Conservation (phyloP, 768 basidiomycete genomes). For the Trametes cingulata region DNA sequence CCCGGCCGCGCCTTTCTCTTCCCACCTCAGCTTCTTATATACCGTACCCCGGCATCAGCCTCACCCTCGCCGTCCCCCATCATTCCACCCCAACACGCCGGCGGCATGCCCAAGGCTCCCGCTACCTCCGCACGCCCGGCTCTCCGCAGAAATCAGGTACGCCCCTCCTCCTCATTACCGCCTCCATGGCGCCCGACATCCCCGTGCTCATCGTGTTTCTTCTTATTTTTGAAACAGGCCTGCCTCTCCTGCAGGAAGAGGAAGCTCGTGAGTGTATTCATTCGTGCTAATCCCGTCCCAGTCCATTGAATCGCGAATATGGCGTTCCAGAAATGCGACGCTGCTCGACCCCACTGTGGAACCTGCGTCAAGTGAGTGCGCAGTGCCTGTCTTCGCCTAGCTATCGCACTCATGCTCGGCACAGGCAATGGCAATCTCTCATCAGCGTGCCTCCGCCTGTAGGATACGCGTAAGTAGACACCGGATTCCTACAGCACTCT, state of each 20-base stretch:
- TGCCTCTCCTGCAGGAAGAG: slow-evolving; percentile 82
- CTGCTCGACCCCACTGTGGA: slow-evolving; percentile 79
- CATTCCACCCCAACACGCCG: not conserved
- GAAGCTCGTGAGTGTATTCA: slow-evolving; percentile 63
- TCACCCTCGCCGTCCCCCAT: not conserved
- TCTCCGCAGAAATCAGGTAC: slow-evolving; percentile 77
- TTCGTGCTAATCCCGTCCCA: slow-evolving; percentile 6
- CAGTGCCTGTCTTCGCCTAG: not conserved
- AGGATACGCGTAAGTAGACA: slow-evolving; percentile 70
- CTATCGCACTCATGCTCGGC: slow-evolving; percentile 18
- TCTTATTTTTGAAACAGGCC: slow-evolving; percentile 45
- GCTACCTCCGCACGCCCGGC: slow-evolving; percentile 55
- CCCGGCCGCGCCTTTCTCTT: slow-evolving; percentile 15
- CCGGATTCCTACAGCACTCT: not conserved
- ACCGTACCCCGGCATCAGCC: slow-evolving; percentile 10
- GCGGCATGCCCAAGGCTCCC: slow-evolving; percentile 67
- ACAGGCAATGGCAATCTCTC: slow-evolving; percentile 77
- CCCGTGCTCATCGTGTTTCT: slow-evolving; percentile 11
- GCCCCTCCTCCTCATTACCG: not conserved
- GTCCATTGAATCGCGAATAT: slow-evolving; percentile 5
- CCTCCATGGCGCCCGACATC: slow-evolving; percentile 7
- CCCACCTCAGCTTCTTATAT: slow-evolving; percentile 13
- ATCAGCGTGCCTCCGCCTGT: slow-evolving; percentile 84
- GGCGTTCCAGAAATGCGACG: slow-evolving; percentile 76
- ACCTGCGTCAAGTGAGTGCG: slow-evolving; percentile 76